Evolutionary conservation across 495 filamentous ascomycete species (phyloP).

Genomic region (Aspergillus carlsbadensis): DNA sequence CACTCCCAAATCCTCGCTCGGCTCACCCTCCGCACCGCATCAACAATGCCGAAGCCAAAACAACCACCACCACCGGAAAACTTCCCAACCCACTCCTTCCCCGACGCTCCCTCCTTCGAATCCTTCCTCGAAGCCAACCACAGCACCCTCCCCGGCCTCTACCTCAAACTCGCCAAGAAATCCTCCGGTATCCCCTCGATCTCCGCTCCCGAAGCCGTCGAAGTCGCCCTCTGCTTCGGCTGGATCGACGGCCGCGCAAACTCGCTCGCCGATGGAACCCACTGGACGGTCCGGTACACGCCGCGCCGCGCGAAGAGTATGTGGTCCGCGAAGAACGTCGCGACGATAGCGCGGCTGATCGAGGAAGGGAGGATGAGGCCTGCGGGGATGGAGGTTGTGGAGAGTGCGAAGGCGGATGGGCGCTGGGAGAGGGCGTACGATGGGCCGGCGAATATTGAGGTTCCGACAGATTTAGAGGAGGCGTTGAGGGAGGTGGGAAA

Average conservation of each 20-base stretch:
- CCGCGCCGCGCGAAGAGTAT: slow-evolving; percentile 52
- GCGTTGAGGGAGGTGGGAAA: slow-evolving; percentile 24
- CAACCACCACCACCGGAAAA: slow-evolving; percentile 13
- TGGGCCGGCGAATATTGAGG: slow-evolving; percentile 38
- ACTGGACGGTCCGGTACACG: slow-evolving; percentile 53
- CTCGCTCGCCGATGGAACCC: slow-evolving; percentile 33
- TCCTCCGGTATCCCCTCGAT: slow-evolving; percentile 40
- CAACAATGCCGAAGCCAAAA: neutral
- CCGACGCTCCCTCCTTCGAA: slow-evolving; percentile 35
- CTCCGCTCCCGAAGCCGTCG: slow-evolving; percentile 52
- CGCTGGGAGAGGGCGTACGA: slow-evolving; percentile 56
- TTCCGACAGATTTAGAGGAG: slow-evolving; percentile 43
- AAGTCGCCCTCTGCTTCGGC: slow-evolving; percentile 55
- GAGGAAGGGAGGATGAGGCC: slow-evolving; percentile 45
- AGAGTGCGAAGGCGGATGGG: slow-evolving; percentile 54
- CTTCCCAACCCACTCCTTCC: slow-evolving; percentile 36
- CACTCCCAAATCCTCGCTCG: neutral
- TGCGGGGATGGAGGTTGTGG: slow-evolving; percentile 46
- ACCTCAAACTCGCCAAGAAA: slow-evolving; percentile 57
- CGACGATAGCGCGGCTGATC: slow-evolving; percentile 39
- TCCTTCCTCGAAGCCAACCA: slow-evolving; percentile 44
- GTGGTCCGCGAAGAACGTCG: slow-evolving; percentile 54
- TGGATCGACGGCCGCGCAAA: slow-evolving; percentile 60
- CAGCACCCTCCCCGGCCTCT: slow-evolving; percentile 39
- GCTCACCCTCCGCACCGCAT: neutral